Evolutionary conservation across 2,329 filamentous ascomycete genomes (phyloP).

Genomic region (Calonectria fujianensis): DNA sequence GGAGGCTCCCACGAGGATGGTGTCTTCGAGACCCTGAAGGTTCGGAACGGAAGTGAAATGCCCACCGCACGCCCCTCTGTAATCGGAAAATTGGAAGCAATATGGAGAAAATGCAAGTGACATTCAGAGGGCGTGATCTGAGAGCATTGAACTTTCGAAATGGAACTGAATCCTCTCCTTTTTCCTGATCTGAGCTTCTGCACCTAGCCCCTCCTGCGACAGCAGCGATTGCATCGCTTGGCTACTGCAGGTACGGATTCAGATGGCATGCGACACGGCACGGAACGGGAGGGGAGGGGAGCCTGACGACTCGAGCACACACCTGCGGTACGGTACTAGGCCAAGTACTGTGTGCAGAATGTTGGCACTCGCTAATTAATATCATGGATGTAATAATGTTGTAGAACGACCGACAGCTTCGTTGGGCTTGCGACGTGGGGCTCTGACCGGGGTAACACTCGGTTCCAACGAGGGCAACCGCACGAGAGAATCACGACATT

Average conservation of each 20-base stretch:
- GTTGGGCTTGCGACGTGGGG: slow-evolving; percentile 34
- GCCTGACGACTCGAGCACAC: slow-evolving; percentile 27
- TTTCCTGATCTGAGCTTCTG: slow-evolving; percentile 3
- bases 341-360: slow-evolving; percentile 5
- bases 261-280: slow-evolving; percentile 35
- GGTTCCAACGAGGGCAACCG: slow-evolving; percentile 19
- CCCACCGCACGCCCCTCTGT: background rate
- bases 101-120: slow-evolving; percentile 24
- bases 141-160: slow-evolving; percentile 27
- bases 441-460: slow-evolving; percentile 34
- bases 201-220: slow-evolving; percentile 11
- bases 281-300: slow-evolving; percentile 31
- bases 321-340: slow-evolving; percentile 30
- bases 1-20: background rate
- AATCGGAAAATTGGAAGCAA: slow-evolving; percentile 17
- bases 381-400: slow-evolving; percentile 14
- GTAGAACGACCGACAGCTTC: slow-evolving; percentile 34
- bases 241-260: slow-evolving; percentile 44
- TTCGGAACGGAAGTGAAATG: background rate
- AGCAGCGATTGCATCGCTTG: slow-evolving; percentile 30
- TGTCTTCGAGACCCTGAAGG: background rate
- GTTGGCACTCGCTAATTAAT: slow-evolving; percentile 30
- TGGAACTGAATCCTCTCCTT: slow-evolving; percentile 14
- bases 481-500: slow-evolving; percentile 26
- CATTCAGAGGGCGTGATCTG: background rate